These are phyloP conservation scores for Oidiodendron maius DNA, from an alignment of 495 filamentous ascomycete species.

Conservation along the genomic window DNA sequence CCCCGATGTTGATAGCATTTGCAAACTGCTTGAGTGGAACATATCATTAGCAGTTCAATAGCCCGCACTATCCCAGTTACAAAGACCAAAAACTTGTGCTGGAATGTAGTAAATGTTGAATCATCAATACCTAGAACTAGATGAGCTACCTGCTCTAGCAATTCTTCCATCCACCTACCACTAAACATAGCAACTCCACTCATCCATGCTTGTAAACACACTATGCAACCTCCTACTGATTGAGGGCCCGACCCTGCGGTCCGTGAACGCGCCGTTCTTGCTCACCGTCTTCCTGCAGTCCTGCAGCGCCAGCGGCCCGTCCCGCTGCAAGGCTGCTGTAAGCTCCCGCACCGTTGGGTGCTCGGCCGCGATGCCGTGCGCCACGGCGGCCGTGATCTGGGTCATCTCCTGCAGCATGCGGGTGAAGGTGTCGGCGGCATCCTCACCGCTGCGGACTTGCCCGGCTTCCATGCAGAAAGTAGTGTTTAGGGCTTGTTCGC, in stretches of 20 bases:
- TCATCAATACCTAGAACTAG: too few species aligned
- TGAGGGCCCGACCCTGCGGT: conserved; percentile 59
- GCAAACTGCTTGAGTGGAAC: too few species aligned
- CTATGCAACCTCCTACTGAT: conserved; percentile 69
- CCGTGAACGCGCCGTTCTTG: conserved; percentile 58
- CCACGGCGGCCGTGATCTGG: conserved; percentile 67
- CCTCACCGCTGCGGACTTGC: conserved; percentile 70
- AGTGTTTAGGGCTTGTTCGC: conserved; percentile 36
- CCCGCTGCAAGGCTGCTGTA: conserved; percentile 48
- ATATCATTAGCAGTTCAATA: too few species aligned
- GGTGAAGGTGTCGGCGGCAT: conserved; percentile 61
- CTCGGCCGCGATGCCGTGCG: conserved; percentile 59
- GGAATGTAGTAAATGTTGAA: too few species aligned
- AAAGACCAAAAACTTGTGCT: too few species aligned
- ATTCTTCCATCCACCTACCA: background rate
- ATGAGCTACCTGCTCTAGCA: background rate
- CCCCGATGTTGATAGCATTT: too few species aligned
- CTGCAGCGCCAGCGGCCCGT: conserved; percentile 56
- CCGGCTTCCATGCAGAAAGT: conserved; percentile 81
- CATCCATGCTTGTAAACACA: conserved; percentile 66
- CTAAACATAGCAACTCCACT: conserved; percentile 60
- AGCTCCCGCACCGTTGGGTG: conserved; percentile 55
- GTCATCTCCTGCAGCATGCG: conserved; percentile 76
- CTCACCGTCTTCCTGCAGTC: conserved; percentile 62
- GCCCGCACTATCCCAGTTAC: too few species aligned